These are phyloP conservation scores for Earliella scabrosa DNA, from an alignment of 1,284 basidiomycete genomes.

Conservation along the genomic window DNA sequence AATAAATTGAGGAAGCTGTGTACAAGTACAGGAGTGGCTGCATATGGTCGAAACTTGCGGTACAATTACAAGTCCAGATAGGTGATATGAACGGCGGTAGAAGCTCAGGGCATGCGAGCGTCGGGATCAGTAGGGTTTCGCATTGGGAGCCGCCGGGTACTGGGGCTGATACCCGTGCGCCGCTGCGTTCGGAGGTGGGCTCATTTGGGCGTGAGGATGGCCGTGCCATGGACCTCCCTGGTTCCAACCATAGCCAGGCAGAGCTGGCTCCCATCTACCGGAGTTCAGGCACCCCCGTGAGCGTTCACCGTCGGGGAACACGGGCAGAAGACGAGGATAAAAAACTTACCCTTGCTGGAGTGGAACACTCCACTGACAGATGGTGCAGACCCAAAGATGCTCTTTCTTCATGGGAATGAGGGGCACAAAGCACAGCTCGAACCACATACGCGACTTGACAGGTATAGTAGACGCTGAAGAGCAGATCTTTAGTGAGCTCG, in stretches of 20 bases:
- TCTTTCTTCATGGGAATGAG: constrained; percentile 49
- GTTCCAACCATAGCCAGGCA: constrained; percentile 31
- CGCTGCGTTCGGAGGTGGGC: constrained; percentile 26
- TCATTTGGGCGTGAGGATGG: constrained; percentile 19
- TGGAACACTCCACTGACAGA: constrained; percentile 52
- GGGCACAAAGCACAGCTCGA: constrained; percentile 56
- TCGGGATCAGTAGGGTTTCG: constrained; percentile 9
- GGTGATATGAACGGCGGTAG: constrained; percentile 5
- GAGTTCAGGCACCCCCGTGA: constrained; percentile 7
- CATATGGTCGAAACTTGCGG: constrained; percentile 5
- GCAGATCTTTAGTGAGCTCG: neutral
- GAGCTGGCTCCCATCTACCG: constrained; percentile 49
- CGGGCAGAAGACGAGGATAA: constrained; percentile 5
- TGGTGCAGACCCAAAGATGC: constrained; percentile 55
- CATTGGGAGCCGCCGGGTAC: constrained; percentile 27
- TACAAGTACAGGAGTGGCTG: constrained; percentile 10
- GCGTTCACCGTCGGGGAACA: constrained; percentile 9
- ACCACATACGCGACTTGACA: constrained; percentile 53
- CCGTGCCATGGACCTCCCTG: constrained; percentile 24
- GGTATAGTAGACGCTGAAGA: constrained; percentile 45
- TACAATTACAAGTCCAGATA: constrained; percentile 8
- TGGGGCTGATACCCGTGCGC: constrained; percentile 33
- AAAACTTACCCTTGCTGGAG: constrained; percentile 47
- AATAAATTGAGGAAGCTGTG: constrained; percentile 9
- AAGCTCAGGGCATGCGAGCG: neutral